Base-by-base conservation (phyloP, 768 basidiomycete genomes). In the Pleurotus salmoneostramineus region DNA sequence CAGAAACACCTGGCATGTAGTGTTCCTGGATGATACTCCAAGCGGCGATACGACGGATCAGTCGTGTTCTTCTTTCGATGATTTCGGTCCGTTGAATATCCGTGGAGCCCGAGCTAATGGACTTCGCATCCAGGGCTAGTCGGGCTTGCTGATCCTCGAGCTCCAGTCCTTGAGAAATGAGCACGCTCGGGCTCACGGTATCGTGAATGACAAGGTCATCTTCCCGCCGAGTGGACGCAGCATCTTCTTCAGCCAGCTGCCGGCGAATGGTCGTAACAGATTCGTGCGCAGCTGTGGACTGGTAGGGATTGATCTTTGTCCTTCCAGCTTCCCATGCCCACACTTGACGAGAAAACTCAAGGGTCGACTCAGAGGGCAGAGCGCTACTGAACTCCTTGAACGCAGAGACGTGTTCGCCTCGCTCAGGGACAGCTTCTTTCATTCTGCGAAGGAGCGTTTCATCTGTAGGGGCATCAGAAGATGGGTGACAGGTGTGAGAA, bases 1-100 rank as follows among this genome's bases (percentile, higher is more conserved):
- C 1, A 12, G 27, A 5, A 12, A 49, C 3, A 70, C 50, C 1
- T 63, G 67, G 15, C 50, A 60, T 52, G 44, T 66, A 64, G 1
- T 60, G 32, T 4, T 11, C 43, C 34, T 64, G 62, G 33, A 57
- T 42, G 12, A 21, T 37, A 2, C 54, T 11, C 64, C 64, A 68
- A 1, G 50, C 42, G 10, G 64, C 54, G 12, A 68, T 63, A 33
- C 63, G 63, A 0, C 61, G 60, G 3, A 47, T 56, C 8, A 68
- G 57, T 67, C 65, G n/a, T 32, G 50, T 34, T 58, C 36, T 21
- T 58, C 31, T 34, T 52, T 35, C 17, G 52, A 50, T 15, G 15
- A 27, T 7, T 33, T 36, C 12, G 8, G 0, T 27, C 47, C 5
- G 40, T 56, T 4, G 61, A 48, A 55, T 59, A 61, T 51, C 48